Evolutionary conservation across 2,329 filamentous ascomycete species (phyloP), one percentile per base, ranked within the genome.

Genomic region (Fusarium anguioides): DNA sequence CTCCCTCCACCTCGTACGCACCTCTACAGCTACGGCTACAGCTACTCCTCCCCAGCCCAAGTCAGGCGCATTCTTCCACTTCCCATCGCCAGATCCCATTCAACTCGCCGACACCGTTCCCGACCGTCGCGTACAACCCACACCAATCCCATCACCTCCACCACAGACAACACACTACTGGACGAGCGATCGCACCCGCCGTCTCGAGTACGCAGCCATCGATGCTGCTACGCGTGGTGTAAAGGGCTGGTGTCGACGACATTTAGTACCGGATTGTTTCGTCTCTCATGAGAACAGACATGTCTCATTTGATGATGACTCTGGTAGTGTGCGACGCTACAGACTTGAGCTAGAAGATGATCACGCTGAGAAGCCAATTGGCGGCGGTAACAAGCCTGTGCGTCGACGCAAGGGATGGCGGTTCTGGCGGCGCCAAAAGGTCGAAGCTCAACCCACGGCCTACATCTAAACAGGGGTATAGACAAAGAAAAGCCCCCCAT

Each of bases 141-240:
- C 59, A 37, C 66, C 72, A 2, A 57, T 76, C 4, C 78, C 79
- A 31, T 76, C 80, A 4, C 79, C 81, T 3, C 87, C 86, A 3
- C 87, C 86, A 6, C 82, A 84, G 67, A 89, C 88, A 4, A 86
- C 86, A 2, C 86, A 89, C 72, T 90, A 90, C 77, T 90, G 88
- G 88, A 90, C 87, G 2, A 89, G 86, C 70, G 86, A 89, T 72
- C 81, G 81, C 51, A 89, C 87, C 0, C 82, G 88, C 5, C 81
- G 87, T 12, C 80, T 89, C 5, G 88, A 90, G 77, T 90, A 90
- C 69, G 88, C 87, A 0, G 88, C 88, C 54, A 90, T 90, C 37
- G 88, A 90, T 47, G 87, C 87, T 0, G 87, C 87, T 3, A 84
- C 82, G 33, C 81, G 82, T 3, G 88, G 88, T 6, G 80, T 90